Base-by-base conservation (phyloP, 2,329 filamentous ascomycete genomes). In the Aspergillus sp. region DNA sequence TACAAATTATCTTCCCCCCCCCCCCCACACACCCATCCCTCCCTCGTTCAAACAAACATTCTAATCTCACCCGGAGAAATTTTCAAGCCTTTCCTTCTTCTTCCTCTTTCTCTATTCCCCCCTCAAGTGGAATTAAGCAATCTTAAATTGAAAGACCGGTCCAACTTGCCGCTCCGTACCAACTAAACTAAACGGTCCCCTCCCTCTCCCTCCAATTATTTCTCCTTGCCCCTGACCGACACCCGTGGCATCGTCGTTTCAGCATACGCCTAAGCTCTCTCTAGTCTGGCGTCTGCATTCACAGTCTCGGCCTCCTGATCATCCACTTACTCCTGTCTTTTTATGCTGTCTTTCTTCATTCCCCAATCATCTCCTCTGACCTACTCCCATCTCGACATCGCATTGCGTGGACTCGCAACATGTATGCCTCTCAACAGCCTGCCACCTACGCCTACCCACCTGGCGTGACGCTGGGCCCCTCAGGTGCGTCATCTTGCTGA, bases 371-470 rank as follows among this genome's bases (percentile, higher is more conserved):
- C 57, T 55, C 55, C 32, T 43, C 43, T 55, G 39, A 58, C 28
- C 48, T 52, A 48, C 41, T 52, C 45, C 32, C 53, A 36, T 61
- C 50, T 64, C 59, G 60, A 63, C 49, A 53, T 58, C 63, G 62
- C 58, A 62, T 63, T 67, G 58, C 65, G 63, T 69, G 57, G 54
- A 47, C 61, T 55, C 38, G 28, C 65, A 70, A 59, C 53, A 75
- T 75, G 72, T 74, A 69, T 68, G 70, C 72, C 67, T 59, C 65
- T 53, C 66, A 66, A 54, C 62, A 68, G 25, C 67, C 69, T 66
- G 67, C 70, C 63, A 69, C 69, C 25, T 66, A 63, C 62, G 65
- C 70, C 62, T 74, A 72, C 65, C 68, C 71, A 66, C 70, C 72
- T 60, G 69, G 71, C 67, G 66, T 72, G 54, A 69, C 72, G 63